These are phyloP conservation scores for Apiotrichum porosum DNA, from an alignment of 1,284 basidiomycete genomes.

Conservation along the genomic window DNA sequence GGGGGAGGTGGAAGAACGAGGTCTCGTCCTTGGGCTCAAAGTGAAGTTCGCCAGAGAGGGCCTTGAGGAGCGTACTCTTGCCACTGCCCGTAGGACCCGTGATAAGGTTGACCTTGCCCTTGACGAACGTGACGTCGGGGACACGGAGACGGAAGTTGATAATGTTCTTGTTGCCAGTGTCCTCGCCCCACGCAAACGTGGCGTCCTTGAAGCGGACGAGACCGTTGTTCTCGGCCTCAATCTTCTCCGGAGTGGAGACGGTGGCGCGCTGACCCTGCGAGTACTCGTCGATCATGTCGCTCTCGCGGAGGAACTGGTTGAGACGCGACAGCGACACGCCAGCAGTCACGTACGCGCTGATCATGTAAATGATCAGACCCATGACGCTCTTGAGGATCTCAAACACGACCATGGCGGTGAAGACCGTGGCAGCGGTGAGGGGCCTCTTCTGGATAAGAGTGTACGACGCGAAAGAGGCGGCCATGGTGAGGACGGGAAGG, in stretches of 20 bases:
- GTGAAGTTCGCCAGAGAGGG: constrained; percentile 53
- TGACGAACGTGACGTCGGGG: constrained; percentile 57
- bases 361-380: constrained; percentile 27
- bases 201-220: constrained; percentile 40
- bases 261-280: constrained; percentile 28
- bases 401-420: constrained; percentile 47
- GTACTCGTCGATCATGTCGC: constrained; percentile 56
- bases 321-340: constrained; percentile 55
- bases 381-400: constrained; percentile 43
- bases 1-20: constrained; percentile 64
- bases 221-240: constrained; percentile 35
- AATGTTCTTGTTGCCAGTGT: constrained; percentile 22
- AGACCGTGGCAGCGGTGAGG: constrained; percentile 49
- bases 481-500: constrained; percentile 63
- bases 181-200: constrained; percentile 41
- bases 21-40: constrained; percentile 52
- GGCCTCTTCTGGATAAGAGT: constrained; percentile 52
- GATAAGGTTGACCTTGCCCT: constrained; percentile 58
- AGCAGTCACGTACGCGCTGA: constrained; percentile 42
- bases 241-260: constrained; percentile 23
- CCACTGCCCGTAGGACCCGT: constrained; percentile 56
- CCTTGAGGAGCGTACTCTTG: constrained; percentile 49
- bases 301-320: constrained; percentile 53
- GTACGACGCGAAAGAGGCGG: constrained; percentile 62
- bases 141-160: constrained; percentile 54